phyloP scores from a whole-genome alignment of 1,284 basidiomycete genomes.

The Apiotrichum laibachii region DNA sequence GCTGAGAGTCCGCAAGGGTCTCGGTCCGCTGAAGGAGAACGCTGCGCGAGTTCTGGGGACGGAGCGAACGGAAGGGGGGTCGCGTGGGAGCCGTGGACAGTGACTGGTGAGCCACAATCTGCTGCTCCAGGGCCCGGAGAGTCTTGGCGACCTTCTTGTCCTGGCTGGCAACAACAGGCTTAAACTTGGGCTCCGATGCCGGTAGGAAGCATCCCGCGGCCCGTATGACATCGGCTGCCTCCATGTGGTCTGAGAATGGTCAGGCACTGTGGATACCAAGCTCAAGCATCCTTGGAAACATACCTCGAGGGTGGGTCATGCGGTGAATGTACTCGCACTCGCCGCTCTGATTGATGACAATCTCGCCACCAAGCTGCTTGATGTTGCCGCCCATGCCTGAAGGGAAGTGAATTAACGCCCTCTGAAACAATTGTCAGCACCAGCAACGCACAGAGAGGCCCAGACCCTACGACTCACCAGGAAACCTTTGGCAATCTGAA shows the following conservation, averaged over 20 bases:
- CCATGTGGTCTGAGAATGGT: conserved; percentile 44
- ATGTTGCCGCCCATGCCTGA: conserved; percentile 39
- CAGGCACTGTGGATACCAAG: background rate
- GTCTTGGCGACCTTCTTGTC: background rate
- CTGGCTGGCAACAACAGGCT: conserved; percentile 1
- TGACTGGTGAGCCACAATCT: no score
- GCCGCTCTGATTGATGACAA: conserved; percentile 35
- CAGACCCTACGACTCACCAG: background rate
- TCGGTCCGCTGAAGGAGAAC: no score
- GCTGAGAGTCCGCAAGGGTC: no score
- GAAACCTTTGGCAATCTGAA: conserved; percentile 39
- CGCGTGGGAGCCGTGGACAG: no score
- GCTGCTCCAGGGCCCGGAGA: no score
- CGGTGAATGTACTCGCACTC: conserved; percentile 46
- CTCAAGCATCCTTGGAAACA: conserved; percentile 8
- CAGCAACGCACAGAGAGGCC: background rate
- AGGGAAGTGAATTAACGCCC: conserved; percentile 41
- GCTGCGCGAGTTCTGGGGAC: no score
- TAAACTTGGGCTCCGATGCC: conserved; percentile 20
- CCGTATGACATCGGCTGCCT: conserved; percentile 43
- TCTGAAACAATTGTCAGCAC: conserved; percentile 21
- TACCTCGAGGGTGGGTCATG: conserved; percentile 46
- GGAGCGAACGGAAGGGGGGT: no score
- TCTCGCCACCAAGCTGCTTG: conserved; percentile 49
- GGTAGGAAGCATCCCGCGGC: conserved; percentile 34